Base-by-base conservation (phyloP, 768 basidiomycete species). In the Psilocybe subaeruginosa region DNA sequence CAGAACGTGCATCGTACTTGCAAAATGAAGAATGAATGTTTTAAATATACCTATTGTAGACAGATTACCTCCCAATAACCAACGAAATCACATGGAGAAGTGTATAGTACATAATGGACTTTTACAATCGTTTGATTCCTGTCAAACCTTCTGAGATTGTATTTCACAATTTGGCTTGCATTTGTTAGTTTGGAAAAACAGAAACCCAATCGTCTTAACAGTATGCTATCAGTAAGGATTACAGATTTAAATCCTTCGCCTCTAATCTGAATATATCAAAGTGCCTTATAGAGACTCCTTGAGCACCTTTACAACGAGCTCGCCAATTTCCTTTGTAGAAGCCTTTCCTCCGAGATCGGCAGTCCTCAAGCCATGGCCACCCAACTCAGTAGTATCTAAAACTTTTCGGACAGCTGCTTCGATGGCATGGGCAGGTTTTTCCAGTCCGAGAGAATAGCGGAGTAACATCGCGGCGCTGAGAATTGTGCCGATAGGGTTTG, bases 401-500 rank as follows among this genome's bases (percentile, higher is more conserved):
- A 92, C 93, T 73, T 89, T 93, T 61, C 90, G 81, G 8, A 99
- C 97, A n/a, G 97, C 95, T 54, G 78, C 75, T 75, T 99, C 97
- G 60, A 99, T 89, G 19, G 91, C 86, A 58, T 82, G 82, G 5
- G 97, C 97, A 68, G 93, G 89, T 65, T 81, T 85, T 62, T 94
- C 92, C 58, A 95, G 81, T 27, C 93, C 93, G 31, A 99, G 88
- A 29, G 97, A 99, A 77, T 99, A 99, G 47, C 96, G 87, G 54
- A 97, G 81, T 62, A 97, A 88, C 88, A 97, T 87, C 12, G 95
- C 95, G 16, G 91, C 91, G 56, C 93, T 95, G 60, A 97, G 90
- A 72, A 97, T 97, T 14, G 95, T 96, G 55, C 95, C 95, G 68
- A 97, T 86, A 37, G 95, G 95, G 73, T 97, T 97, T 66, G 95